Evolutionary conservation across 305 asterid genomes (phyloP), one percentile per base, ranked within the genome.

Genomic region (Caryopteris hybrid): DNA sequence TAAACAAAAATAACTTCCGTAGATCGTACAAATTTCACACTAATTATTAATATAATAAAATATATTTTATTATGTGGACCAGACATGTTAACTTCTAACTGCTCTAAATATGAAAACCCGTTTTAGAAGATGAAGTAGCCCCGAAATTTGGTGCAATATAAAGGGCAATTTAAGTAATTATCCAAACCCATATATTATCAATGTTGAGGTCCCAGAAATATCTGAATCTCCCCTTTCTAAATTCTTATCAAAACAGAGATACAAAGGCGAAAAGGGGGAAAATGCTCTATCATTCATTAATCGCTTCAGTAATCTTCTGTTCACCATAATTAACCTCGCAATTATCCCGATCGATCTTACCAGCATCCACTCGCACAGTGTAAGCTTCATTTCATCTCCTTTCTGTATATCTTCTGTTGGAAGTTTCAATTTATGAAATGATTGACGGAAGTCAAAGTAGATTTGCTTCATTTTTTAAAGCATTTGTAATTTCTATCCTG

Each of bases 191-290:
- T 74, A 66, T 51, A 61, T 41, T n/a, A n/a, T n/a, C n/a, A n/a
- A 61, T 4, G 16, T 6, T 5, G 45, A 5, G 41, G 38, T 50
- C 72, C 72, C 72, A 46, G 57, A 70, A 23, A 65, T 76, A 59
- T 76, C 80, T 48, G 67, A 50, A 59, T 71, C 59, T 66, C 38
- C 61, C 51, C 42, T 47, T n/a, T n/a, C n/a, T n/a, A n/a, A n/a
- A n/a, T 31, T 41, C 72, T 36, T 18, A 29, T 39, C 48, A 16
- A 31, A 39, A 8, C 17, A 20, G 57, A 48, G 16, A 29, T 8
- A 12, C 14, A 42, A 12, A n/a, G 18, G 20, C 17, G 45, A 53
- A 64, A 59, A 12, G 11, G 18, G 9, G 10, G 14, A 1, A 22
- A 16, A 17, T 45, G 55, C 46, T 64, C 72, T 8, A 50, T n/a